A percentile compares a stretch with the other conserved stretches of the same genome.
Evolutionary conservation across 345 rosid species (phyloP).

Genomic region (Brassica incana): DNA sequence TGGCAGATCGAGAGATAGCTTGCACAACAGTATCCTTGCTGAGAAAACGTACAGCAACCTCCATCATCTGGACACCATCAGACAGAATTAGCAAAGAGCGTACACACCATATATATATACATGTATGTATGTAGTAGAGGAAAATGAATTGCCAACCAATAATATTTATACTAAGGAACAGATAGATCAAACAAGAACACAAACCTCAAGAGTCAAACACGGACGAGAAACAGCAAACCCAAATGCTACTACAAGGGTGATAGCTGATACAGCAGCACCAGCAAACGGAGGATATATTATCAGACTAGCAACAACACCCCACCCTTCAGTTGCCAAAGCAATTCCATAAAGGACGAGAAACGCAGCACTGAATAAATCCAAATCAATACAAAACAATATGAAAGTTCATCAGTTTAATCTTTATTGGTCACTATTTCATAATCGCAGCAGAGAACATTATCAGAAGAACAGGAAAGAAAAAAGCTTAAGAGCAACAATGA

Average conservation of each 20-base stretch:
- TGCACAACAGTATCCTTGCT: conserved; percentile 95
- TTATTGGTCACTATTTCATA: conserved; percentile 15
- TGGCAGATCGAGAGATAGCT: conserved; percentile 96
- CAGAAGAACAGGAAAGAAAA: conserved; percentile 22
- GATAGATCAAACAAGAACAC: conserved; percentile 25
- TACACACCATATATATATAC: background rate
- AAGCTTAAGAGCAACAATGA: conserved; percentile 6
- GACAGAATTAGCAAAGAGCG: conserved; percentile 27
- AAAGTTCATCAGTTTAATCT: conserved; percentile 18
- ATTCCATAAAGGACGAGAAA: conserved; percentile 96
- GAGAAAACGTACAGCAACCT: conserved; percentile 97
- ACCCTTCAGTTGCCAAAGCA: conserved; percentile 97
- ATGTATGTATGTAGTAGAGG: background rate
- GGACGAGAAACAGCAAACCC: conserved; percentile 99
- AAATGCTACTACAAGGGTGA: conserved; percentile 95
- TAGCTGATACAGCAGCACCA: conserved; percentile 98
- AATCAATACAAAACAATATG: conserved; percentile 13
- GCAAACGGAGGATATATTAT: conserved; percentile 97
- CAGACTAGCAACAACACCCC: conserved; percentile 99
- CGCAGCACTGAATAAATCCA: conserved; percentile 64
- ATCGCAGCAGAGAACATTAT: conserved; percentile 7
- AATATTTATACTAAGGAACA: conserved; percentile 1
- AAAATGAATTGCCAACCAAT: background rate
- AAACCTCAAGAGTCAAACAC: conserved; percentile 92
- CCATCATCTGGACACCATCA: conserved; percentile 78